A percentile compares a stretch with the other conserved stretches of the same genome.
These are phyloP conservation scores for Physcomitrellopsis africana DNA, from an alignment of 225 moss, liverwort and hornwort species.

Conservation along the genomic window DNA sequence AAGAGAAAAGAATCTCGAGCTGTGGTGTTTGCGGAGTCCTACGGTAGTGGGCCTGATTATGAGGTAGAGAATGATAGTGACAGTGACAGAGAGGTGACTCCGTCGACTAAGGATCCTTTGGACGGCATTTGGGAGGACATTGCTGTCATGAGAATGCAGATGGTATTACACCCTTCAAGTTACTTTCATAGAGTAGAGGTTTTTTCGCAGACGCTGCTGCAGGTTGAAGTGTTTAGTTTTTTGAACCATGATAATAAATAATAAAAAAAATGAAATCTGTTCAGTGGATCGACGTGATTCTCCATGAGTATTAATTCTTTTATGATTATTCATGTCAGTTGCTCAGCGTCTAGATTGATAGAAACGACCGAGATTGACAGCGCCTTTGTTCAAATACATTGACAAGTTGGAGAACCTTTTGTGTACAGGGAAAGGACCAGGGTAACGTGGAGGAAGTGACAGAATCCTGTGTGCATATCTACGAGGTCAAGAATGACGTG, in stretches of 20 bases:
- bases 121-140: slow-evolving; percentile 51
- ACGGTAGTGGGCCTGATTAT: slow-evolving; percentile 38
- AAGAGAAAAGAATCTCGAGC: slow-evolving; percentile 22
- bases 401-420: slow-evolving; percentile 2
- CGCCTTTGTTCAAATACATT: not conserved
- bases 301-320: no score
- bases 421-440: slow-evolving; percentile 28
- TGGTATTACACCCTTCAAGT: no score
- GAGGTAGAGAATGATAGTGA: slow-evolving; percentile 35
- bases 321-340: no score
- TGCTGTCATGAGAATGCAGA: slow-evolving; percentile 26
- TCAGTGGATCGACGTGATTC: no score
- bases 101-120: slow-evolving; percentile 41
- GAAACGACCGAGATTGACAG: not conserved
- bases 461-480: slow-evolving; percentile 34
- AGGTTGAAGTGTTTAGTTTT: no score
- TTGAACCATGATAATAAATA: no score
- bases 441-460: slow-evolving; percentile 19
- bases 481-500: slow-evolving; percentile 46
- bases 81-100: slow-evolving; percentile 41
- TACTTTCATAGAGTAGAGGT: no score
- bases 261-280: no score
- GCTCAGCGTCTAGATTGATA: no score
- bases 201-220: no score
- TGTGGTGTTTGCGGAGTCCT: slow-evolving; percentile 25